phyloP scores from a whole-genome alignment of 306 rosid species.

The Coriaria nepalensis region DNA sequence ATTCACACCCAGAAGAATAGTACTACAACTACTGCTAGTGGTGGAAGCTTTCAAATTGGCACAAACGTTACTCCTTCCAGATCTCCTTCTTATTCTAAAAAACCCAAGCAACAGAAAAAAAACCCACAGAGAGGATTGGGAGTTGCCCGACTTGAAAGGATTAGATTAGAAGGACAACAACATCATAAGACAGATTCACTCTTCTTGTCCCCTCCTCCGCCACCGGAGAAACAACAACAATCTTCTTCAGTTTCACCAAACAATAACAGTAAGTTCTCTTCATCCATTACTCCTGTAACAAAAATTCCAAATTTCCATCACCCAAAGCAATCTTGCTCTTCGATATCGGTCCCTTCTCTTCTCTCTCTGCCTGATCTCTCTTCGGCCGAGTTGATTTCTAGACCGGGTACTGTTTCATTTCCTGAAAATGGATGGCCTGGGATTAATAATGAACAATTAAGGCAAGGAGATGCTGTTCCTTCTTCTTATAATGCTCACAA shows the following conservation, averaged over 20 bases:
- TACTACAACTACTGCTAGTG: conserved; percentile 8
- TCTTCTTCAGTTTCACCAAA: conserved; percentile 14
- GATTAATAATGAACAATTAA: conserved; percentile 1
- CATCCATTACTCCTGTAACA: conserved; percentile 16
- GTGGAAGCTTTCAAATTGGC: conserved; percentile 12
- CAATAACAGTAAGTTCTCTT: conserved; percentile 22
- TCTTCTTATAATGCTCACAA: conserved; percentile 27
- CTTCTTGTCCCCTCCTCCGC: conserved; percentile 16
- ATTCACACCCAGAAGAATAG: conserved; percentile 22
- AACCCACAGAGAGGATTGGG: conserved; percentile 92
- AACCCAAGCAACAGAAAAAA: conserved; percentile 39
- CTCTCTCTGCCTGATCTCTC: conserved; percentile 18
- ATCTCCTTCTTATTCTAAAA: conserved; percentile 43
- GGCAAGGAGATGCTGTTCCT: neutral
- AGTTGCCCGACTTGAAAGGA: conserved; percentile 79
- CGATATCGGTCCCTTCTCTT: conserved; percentile 21
- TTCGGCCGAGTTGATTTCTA: conserved; percentile 17
- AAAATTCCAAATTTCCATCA: conserved; percentile 20
- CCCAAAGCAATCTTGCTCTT: conserved; percentile 23
- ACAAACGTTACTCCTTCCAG: conserved; percentile 11
- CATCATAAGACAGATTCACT: conserved; percentile 21
- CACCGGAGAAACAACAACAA: no score
- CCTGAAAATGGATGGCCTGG: conserved; percentile 21
- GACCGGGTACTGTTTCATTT: conserved; percentile 17
- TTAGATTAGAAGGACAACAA: conserved; percentile 55